Conservation (phyloP, 768 basidiomycete genomes). For the Tricholoma bakamatsutake region DNA sequence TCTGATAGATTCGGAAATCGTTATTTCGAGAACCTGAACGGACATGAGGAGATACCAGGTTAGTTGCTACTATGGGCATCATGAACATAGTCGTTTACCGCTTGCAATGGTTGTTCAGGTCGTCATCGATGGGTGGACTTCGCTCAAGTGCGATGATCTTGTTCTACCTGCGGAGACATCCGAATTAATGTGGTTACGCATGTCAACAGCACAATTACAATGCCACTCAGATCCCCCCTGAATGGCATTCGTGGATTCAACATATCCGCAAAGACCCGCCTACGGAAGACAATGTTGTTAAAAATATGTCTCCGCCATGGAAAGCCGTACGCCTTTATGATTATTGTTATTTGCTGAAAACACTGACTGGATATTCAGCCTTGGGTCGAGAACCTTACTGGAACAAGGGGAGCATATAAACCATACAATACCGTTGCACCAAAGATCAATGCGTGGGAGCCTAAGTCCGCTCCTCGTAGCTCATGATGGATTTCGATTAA, state of each 20-base stretch:
- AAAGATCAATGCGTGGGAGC: constrained; percentile 82
- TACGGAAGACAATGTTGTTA: constrained; percentile 64
- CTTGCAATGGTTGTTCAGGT: constrained; percentile 38
- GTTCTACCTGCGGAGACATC: background rate
- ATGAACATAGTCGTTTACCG: background rate
- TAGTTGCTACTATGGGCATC: constrained; percentile 15
- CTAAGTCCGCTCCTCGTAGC: constrained; percentile 53
- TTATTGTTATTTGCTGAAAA: background rate
- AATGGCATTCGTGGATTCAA: constrained; percentile 95
- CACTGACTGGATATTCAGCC: constrained; percentile 41
- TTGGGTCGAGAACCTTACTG: constrained; percentile 86
- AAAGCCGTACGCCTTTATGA: constrained; percentile 55
- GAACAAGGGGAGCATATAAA: constrained; percentile 86
- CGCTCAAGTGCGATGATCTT: constrained; percentile 54
- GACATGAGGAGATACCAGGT: constrained; percentile 87
- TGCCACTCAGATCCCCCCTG: constrained; percentile 89
- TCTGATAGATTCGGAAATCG: constrained; percentile 79
- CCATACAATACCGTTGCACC: constrained; percentile 83
- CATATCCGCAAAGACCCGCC: constrained; percentile 88
- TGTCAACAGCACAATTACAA: constrained; percentile 68
- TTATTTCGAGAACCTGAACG: constrained; percentile 90
- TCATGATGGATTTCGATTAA: constrained; percentile 1
- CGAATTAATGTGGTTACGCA: constrained; percentile 1
- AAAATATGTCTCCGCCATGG: constrained; percentile 71
- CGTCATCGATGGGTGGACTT: constrained; percentile 97